Conservation (phyloP, 768 basidiomycete species). For the Leucocoprinus leucothites region DNA sequence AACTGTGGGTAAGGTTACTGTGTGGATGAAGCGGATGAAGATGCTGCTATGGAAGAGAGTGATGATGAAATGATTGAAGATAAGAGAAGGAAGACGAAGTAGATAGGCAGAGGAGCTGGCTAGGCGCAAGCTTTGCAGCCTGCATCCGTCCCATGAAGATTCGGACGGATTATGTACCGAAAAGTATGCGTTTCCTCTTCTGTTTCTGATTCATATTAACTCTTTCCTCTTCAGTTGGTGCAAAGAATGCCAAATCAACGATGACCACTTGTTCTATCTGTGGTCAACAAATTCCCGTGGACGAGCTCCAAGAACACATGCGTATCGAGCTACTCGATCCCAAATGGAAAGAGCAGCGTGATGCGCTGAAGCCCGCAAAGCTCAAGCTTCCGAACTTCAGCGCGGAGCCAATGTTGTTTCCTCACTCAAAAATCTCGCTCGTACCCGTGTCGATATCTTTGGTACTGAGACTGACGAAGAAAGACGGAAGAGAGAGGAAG, state of each 20-base stretch:
- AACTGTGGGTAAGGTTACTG: slow-evolving; percentile 65
- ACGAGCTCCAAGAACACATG: slow-evolving; percentile 97
- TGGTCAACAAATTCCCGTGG: slow-evolving; percentile 93
- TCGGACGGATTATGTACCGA: slow-evolving; percentile 93
- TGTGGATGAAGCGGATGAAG: slow-evolving; percentile 51
- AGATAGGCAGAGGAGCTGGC: slow-evolving; percentile 68
- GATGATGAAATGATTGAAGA: slow-evolving; percentile 69
- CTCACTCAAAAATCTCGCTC: slow-evolving; percentile 89
- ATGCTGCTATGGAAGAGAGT: slow-evolving; percentile 85
- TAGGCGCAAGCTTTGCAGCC: slow-evolving; percentile 71
- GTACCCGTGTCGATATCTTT: slow-evolving; percentile 97
- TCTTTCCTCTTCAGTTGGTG: too few species aligned
- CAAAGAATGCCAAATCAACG: slow-evolving; percentile 60
- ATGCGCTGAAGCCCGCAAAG: slow-evolving; percentile 82
- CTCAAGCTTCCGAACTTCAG: slow-evolving; percentile 83
- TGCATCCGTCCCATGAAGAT: slow-evolving; percentile 81
- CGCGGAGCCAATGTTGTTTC: slow-evolving; percentile 92
- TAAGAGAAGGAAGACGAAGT: slow-evolving; percentile 68
- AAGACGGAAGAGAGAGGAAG: slow-evolving; percentile 80
- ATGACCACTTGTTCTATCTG: slow-evolving; percentile 91
- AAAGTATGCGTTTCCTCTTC: slow-evolving; percentile 50
- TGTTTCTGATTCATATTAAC: slow-evolving; percentile 6
- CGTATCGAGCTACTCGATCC: slow-evolving; percentile 98
- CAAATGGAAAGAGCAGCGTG: slow-evolving; percentile 96
- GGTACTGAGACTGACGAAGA: slow-evolving; percentile 94